A percentile compares a stretch with the other conserved stretches of the same genome.
Conservation (phyloP, 2,329 filamentous ascomycete genomes). For the Ophiostoma tasmaniense region DNA sequence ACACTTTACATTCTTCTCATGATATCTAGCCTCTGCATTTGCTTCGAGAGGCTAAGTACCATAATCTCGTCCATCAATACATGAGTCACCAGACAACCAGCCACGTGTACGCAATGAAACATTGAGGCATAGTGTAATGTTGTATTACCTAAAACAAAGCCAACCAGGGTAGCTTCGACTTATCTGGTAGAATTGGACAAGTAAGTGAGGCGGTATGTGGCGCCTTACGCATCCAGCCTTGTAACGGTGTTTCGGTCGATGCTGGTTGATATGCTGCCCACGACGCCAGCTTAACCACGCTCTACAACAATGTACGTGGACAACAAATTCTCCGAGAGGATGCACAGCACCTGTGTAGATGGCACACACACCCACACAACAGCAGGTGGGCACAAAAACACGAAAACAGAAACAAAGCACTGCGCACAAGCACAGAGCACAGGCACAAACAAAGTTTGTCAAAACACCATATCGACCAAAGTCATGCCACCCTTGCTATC, state of each 20-base stretch:
- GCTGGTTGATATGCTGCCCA: neutral
- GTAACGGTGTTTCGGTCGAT: neutral
- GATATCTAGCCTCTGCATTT: neutral
- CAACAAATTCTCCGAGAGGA: neutral
- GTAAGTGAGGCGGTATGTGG: neutral
- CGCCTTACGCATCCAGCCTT: neutral
- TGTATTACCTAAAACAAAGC: too few species aligned
- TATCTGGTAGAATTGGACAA: neutral
- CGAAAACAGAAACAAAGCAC: neutral
- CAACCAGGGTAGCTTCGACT: too few species aligned
- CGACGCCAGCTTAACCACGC: neutral
- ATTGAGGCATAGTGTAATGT: neutral
- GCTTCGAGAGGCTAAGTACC: neutral
- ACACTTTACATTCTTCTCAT: neutral
- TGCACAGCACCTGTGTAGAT: neutral
- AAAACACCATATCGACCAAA: neutral
- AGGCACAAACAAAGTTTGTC: neutral
- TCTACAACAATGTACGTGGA: neutral
- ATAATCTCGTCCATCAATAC: neutral
- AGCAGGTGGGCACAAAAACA: neutral
- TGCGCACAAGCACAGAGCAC: neutral
- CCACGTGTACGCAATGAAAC: constrained; percentile 1
- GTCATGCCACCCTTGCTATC: neutral
- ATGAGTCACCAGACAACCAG: neutral
- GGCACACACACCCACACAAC: neutral